Conservation (phyloP, 1,139 yeast genomes). For the Kodamaea alishanica region DNA sequence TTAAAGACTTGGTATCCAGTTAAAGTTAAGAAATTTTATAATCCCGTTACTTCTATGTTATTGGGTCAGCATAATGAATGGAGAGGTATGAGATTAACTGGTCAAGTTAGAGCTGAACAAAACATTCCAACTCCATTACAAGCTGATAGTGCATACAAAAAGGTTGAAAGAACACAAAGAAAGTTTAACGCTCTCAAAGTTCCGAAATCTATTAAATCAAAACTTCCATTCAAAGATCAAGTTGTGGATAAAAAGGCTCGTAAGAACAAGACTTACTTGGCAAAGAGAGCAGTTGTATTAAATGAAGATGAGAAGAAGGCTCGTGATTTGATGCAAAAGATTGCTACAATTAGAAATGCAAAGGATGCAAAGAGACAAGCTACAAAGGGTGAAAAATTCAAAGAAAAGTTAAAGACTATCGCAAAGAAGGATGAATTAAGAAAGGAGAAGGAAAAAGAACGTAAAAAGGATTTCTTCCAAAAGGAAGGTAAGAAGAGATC, state of each 20-base stretch:
- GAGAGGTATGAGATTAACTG: constrained; percentile 96
- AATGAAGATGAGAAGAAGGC: constrained; percentile 94
- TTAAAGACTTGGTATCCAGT: constrained; percentile 98
- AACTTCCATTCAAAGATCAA: constrained; percentile 90
- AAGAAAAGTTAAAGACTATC: constrained; percentile 67
- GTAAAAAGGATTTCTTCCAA: constrained; percentile 82
- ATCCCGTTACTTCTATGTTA: constrained; percentile 90
- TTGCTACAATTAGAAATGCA: constrained; percentile 77
- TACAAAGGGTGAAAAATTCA: constrained; percentile 75
- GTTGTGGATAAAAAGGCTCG: constrained; percentile 85
- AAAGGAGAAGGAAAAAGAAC: constrained; percentile 72
- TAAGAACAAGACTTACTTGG: constrained; percentile 75
- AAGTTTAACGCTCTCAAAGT: constrained; percentile 83
- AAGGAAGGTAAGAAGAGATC: constrained; percentile 69
- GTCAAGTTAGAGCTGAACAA: constrained; percentile 80
- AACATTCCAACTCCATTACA: constrained; percentile 63
- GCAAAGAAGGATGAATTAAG: constrained; percentile 71
- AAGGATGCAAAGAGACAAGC: constrained; percentile 76
- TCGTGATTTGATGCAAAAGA: constrained; percentile 81
- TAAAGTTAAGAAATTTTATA: constrained; percentile 82
- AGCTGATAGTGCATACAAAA: constrained; percentile 66
- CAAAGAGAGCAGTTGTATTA: constrained; percentile 89
- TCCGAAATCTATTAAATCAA: constrained; percentile 71
- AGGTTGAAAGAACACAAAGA: constrained; percentile 83
- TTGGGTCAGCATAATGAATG: constrained; percentile 75